Percentiles rank a stretch among this genome's conserved stretches.
These are phyloP conservation scores for Zymoseptoria crescenta DNA, from an alignment of 2,329 filamentous ascomycete genomes.

Conservation along the genomic window DNA sequence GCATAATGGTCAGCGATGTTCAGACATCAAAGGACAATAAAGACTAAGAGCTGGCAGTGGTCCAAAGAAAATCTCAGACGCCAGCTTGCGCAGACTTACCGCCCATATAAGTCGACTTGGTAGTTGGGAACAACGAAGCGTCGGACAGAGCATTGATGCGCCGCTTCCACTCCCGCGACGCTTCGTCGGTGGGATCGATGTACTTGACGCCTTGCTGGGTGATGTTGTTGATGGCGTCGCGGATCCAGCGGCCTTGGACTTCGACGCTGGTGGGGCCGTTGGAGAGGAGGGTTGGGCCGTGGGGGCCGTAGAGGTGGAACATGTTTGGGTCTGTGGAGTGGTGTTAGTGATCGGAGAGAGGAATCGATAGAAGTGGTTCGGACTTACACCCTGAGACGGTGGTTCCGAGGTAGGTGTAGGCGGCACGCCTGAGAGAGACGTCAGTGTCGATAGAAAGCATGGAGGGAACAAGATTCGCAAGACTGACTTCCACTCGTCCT, in stretches of 20 bases:
- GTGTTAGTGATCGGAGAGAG: not conserved
- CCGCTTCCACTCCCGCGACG: constrained; percentile 25
- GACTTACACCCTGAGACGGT: constrained; percentile 31
- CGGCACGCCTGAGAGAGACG: constrained; percentile 21
- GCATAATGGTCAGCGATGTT: not conserved
- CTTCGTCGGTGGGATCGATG: constrained; percentile 25
- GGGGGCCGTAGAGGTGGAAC: constrained; percentile 36
- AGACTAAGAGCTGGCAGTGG: no score
- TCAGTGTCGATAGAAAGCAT: not conserved
- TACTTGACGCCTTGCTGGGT: constrained; percentile 17
- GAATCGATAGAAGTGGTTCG: constrained; percentile 13
- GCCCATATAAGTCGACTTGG: constrained; percentile 20
- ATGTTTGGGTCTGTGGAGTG: not conserved
- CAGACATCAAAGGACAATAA: no score
- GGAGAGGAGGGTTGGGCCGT: constrained; percentile 35
- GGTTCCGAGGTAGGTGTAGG: constrained; percentile 39
- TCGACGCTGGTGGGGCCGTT: constrained; percentile 37
- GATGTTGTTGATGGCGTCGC: constrained; percentile 21
- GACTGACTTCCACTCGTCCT: constrained; percentile 36
- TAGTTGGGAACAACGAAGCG: constrained; percentile 24
- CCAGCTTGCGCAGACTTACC: not conserved
- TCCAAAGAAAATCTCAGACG: no score
- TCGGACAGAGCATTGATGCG: constrained; percentile 24
- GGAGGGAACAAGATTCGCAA: not conserved
- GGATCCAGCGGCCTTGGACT: constrained; percentile 35